A percentile compares a stretch with the other conserved stretches of the same genome.
Evolutionary conservation across 768 basidiomycete genomes (phyloP).

Genomic region (Amanita polypyramis): DNA sequence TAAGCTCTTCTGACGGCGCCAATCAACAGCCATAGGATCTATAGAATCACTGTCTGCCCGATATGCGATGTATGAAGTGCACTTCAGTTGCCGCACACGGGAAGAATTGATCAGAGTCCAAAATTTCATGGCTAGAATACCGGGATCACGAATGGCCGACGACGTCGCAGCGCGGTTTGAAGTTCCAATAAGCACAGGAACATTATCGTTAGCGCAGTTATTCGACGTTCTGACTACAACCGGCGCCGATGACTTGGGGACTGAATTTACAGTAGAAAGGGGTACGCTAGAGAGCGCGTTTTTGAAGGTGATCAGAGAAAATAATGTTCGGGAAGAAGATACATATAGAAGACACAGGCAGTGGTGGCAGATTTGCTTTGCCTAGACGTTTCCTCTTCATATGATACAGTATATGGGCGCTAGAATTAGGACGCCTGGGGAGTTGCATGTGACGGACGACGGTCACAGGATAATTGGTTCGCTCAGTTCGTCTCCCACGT

Average conservation of each 20-base stretch:
- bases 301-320: constrained; percentile 56
- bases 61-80: constrained; percentile 68
- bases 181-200: constrained; percentile 40
- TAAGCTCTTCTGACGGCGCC: background rate
- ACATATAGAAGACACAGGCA: background rate
- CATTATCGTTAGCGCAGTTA: constrained; percentile 44
- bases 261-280: constrained; percentile 62
- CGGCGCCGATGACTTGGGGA: constrained; percentile 11
- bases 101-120: constrained; percentile 51
- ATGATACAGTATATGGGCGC: background rate
- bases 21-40: constrained; percentile 48
- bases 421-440: background rate
- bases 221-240: constrained; percentile 49
- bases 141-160: constrained; percentile 55
- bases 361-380: background rate
- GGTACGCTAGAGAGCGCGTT: constrained; percentile 66
- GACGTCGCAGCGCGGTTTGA: constrained; percentile 72
- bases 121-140: constrained; percentile 48
- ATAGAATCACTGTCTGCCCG: constrained; percentile 51
- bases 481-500: background rate
- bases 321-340: constrained; percentile 43
- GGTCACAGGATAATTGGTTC: background rate
- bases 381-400: background rate
- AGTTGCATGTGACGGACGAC: background rate
- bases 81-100: constrained; percentile 57